These are phyloP conservation scores for Tolypocladium paradoxum DNA, from an alignment of 2,329 filamentous ascomycete genomes.

Conservation along the genomic window DNA sequence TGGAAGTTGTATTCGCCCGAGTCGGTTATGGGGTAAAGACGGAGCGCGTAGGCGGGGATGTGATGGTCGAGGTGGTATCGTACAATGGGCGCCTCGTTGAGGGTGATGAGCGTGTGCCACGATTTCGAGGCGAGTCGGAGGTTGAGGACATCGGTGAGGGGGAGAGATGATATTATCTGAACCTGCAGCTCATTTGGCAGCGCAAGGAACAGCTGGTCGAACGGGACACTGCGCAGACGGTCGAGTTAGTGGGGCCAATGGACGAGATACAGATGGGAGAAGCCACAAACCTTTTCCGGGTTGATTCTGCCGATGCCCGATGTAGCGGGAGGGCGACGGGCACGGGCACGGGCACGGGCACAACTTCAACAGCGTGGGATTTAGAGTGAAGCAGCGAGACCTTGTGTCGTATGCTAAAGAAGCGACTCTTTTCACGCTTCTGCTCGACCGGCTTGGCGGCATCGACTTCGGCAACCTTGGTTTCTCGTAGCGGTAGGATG, in stretches of 20 bases:
- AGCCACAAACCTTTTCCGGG: conserved; percentile 19
- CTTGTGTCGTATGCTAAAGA: conserved; percentile 30
- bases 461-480: conserved; percentile 21
- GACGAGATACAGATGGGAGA: not conserved
- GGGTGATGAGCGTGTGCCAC: conserved; percentile 47
- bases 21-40: conserved; percentile 45
- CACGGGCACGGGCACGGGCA: conserved; percentile 6
- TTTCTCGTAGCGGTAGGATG: conserved; percentile 38
- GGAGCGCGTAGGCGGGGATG: conserved; percentile 48
- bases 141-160: conserved; percentile 49
- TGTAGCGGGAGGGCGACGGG: conserved; percentile 4
- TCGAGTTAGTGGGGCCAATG: conserved; percentile 9
- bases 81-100: conserved; percentile 51
- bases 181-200: conserved; percentile 53
- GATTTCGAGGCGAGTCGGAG: conserved; percentile 47
- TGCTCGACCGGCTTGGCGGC: conserved; percentile 17
- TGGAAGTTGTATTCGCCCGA: conserved; percentile 41
- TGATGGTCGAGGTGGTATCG: conserved; percentile 49
- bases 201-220: conserved; percentile 46
- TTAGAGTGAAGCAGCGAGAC: conserved; percentile 24
- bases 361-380: conserved; percentile 11
- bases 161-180: conserved; percentile 49
- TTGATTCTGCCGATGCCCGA: conserved; percentile 15
- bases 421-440: conserved; percentile 31
- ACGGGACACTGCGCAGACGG: conserved; percentile 26